Evolutionary conservation across 73 alveolate species (phyloP).

Genomic region (Chromera velia): DNA sequence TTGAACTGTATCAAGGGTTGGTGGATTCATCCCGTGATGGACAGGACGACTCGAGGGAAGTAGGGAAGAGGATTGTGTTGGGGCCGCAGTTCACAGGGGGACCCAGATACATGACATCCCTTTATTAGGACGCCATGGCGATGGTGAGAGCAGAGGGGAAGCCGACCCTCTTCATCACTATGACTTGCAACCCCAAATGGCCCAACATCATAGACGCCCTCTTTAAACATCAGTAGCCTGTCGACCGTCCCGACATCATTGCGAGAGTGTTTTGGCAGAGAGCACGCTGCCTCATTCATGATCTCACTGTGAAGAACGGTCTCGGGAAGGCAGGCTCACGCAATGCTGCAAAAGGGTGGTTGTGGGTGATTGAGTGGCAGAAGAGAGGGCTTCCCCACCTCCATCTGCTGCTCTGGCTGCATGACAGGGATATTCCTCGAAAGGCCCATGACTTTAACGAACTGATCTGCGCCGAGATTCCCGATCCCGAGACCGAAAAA

Average conservation of each 20-base stretch:
- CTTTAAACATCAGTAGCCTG: not conserved
- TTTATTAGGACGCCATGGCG: constrained; percentile 20
- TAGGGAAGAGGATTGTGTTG: not conserved
- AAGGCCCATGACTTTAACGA: not conserved
- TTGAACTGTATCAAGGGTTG: not conserved
- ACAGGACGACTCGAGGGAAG: not conserved
- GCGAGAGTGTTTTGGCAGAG: constrained; percentile 1
- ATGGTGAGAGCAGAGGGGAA: not conserved
- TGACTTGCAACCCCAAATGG: constrained; percentile 14
- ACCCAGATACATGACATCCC: not conserved
- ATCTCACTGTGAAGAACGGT: not conserved
- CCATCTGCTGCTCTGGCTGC: not conserved
- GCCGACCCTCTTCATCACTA: constrained; percentile 2
- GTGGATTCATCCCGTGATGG: not conserved
- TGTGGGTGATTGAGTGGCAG: constrained; percentile 13
- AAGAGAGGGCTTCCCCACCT: constrained; percentile 19
- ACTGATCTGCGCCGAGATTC: constrained; percentile 2
- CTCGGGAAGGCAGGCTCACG: not conserved
- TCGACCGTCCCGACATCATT: constrained; percentile 6
- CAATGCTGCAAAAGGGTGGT: no score
- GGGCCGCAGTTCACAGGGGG: not conserved
- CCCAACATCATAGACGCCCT: not conserved
- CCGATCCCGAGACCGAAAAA: not conserved
- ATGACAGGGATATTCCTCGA: not conserved
- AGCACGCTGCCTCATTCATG: not conserved